These are phyloP conservation scores for Mucor saturninus DNA, from an alignment of 371 early-diverging fungal genomes.

Conservation along the genomic window DNA sequence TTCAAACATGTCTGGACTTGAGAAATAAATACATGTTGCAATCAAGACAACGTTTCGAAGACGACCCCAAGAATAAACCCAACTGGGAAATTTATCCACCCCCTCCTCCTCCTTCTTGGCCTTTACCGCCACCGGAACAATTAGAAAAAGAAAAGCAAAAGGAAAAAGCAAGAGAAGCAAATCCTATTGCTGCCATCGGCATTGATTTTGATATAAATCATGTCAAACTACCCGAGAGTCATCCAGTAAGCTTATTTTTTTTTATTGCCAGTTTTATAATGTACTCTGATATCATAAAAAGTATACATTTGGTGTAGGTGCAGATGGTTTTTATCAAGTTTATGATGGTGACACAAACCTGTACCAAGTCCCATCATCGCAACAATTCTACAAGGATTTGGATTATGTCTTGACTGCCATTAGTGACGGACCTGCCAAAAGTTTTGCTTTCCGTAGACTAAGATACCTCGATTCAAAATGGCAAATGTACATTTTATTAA, in stretches of 20 bases:
- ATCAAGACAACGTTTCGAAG: conserved; percentile 78
- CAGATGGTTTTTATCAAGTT: conserved; percentile 13
- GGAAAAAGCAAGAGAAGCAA: conserved; percentile 54
- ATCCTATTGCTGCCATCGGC: conserved; percentile 55
- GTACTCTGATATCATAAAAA: conserved; percentile 4
- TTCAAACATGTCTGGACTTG: conserved; percentile 77
- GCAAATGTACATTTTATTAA: conserved; percentile 90
- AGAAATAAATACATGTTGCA: conserved; percentile 86
- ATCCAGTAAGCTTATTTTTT: conserved; percentile 42
- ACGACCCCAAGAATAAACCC: conserved; percentile 84
- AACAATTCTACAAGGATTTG: conserved; percentile 89
- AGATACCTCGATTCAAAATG: conserved; percentile 95
- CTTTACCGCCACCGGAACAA: conserved; percentile 54
- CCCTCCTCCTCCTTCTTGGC: conserved; percentile 82
- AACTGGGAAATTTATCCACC: conserved; percentile 91
- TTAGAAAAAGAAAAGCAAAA: conserved; percentile 43
- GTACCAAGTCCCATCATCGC: conserved; percentile 72
- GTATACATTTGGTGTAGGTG: conserved; percentile 18
- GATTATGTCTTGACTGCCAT: conserved; percentile 86
- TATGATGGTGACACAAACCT: conserved; percentile 27
- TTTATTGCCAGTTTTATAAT: background rate
- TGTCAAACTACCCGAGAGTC: conserved; percentile 67
- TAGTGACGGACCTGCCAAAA: conserved; percentile 93
- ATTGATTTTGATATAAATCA: conserved; percentile 66
- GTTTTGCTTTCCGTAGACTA: conserved; percentile 92